Percentiles rank a stretch among this genome's conserved stretches.
phyloP scores from a whole-genome alignment of 331 rosid species.

The Phaseolus coccineus region DNA sequence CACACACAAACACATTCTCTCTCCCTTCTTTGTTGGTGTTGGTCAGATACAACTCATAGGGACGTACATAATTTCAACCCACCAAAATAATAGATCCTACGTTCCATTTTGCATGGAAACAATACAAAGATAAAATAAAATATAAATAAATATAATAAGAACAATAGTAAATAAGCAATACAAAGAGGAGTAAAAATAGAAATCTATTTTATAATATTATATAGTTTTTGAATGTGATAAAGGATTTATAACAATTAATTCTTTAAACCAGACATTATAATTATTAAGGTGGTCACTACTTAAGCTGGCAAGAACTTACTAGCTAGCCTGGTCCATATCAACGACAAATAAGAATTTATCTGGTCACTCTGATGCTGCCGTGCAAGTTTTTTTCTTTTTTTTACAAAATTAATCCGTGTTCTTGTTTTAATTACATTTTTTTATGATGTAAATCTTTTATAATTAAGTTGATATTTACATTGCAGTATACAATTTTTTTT shows the following conservation, averaged over 20 bases:
- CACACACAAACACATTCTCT: conserved; percentile 27
- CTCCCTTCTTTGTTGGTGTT: conserved; percentile 36
- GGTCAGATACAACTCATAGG: conserved; percentile 53
- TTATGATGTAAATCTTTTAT: not conserved
- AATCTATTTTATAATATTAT: not conserved
- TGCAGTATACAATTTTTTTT: not conserved
- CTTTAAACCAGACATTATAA: not conserved
- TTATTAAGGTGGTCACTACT: conserved; percentile 8
- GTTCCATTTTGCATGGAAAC: not conserved
- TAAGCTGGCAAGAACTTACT: conserved; percentile 46
- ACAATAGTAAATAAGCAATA: not conserved
- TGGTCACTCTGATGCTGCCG: not conserved
- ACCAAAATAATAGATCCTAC: not conserved
- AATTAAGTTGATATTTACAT: not conserved
- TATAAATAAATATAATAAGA: not conserved
- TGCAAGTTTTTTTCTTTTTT: not conserved
- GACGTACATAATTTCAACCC: conserved; percentile 39
- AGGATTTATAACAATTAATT: not conserved
- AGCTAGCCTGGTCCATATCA: conserved; percentile 43
- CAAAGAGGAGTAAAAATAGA: not conserved
- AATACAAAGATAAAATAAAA: not conserved
- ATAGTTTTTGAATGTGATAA: not conserved
- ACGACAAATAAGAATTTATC: conserved; percentile 6
- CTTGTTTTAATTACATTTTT: not conserved
- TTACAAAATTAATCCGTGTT: not conserved